These are phyloP conservation scores for Pseudocercospora macadamiae DNA, from an alignment of 2,329 filamentous ascomycete genomes.

Conservation along the genomic window DNA sequence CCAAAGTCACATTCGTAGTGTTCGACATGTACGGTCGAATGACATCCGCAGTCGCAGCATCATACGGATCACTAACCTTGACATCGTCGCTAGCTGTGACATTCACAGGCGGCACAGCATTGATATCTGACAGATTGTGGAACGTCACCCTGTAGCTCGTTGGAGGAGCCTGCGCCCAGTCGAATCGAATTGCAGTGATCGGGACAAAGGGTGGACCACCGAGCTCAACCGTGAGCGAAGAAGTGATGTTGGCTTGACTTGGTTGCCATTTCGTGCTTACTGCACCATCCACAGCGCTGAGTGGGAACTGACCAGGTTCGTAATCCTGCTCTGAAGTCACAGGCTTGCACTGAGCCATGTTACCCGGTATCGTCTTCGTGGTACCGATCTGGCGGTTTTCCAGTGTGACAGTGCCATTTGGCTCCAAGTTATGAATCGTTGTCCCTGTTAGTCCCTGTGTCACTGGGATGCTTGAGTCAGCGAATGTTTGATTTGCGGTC, in stretches of 20 bases:
- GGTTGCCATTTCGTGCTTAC: slow-evolving; percentile 70
- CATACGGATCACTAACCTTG: slow-evolving; percentile 47
- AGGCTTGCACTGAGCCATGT: slow-evolving; percentile 67
- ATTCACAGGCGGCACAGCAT: slow-evolving; percentile 31
- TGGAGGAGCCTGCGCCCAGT: slow-evolving; percentile 63
- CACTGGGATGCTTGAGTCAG: slow-evolving; percentile 60
- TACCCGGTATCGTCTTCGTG: slow-evolving; percentile 58
- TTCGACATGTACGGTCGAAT: slow-evolving; percentile 49
- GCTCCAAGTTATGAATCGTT: slow-evolving; percentile 40
- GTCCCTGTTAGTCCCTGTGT: slow-evolving; percentile 49
- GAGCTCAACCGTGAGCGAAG: slow-evolving; percentile 61
- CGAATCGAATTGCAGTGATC: slow-evolving; percentile 57
- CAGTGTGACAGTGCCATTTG: slow-evolving; percentile 56
- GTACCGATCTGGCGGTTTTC: slow-evolving; percentile 62
- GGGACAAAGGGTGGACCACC: slow-evolving; percentile 39
- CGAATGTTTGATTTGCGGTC: slow-evolving; percentile 59
- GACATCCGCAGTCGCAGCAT: slow-evolving; percentile 38
- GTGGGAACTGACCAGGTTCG: slow-evolving; percentile 69
- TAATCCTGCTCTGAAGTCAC: slow-evolving; percentile 48
- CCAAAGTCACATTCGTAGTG: slow-evolving; percentile 49
- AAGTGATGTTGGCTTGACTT: slow-evolving; percentile 50
- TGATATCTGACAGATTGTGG: slow-evolving; percentile 50
- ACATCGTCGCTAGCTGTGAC: slow-evolving; percentile 35
- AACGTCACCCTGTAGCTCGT: slow-evolving; percentile 58
- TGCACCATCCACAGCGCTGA: slow-evolving; percentile 68